Evolutionary conservation across 2,329 filamentous ascomycete genomes (phyloP), one percentile per base, ranked within the genome.

Genomic region (Geosmithia flava): DNA sequence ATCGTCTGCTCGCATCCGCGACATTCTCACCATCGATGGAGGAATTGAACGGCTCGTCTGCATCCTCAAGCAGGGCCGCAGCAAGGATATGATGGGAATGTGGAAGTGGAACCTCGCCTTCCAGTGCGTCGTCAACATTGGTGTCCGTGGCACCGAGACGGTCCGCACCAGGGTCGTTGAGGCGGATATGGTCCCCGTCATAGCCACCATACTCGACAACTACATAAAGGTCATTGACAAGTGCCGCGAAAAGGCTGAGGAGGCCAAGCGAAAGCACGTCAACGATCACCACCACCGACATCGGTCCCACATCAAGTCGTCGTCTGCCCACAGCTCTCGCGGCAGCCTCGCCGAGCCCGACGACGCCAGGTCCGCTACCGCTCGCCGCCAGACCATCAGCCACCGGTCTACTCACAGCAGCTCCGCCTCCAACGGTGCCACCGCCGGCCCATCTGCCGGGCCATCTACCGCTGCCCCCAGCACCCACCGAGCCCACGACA

Each of bases 21-120:
- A 98, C 64, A 98, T 98, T 53, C 78, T 98, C 54, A 97, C 91
- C 49, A 88, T 98, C 69, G 93, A 98, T 85, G 93, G 93, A 67
- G 93, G 93, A 53, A 93, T 98, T 65, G 93, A 98, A 71, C 76
- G 91, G 54, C 74, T 98, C 56, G 87, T 98, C 63, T 96, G 89
- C 76, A 96, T 98, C 61, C 79, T 98, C 65, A 98, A 98, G 68
- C 88, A 95, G 68, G 93, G 93, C 53, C 79, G 93, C 62, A 96
- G 87, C 69, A 94, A 90, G 68, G 91, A 98, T 64, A 85, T 96
- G 82, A 96, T 97, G 91, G 91, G 96, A 65, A 95, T 95, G 87
- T 98, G 93, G 93, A 97, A 97, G 69, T 98, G 93, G 93, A 98
- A 96, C 62, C 76, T 98, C 53, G 93, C 93, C 47, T 98, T 98